These are phyloP conservation scores for Capsella bursapastoris DNA, from an alignment of 345 rosid species.

Conservation along the genomic window DNA sequence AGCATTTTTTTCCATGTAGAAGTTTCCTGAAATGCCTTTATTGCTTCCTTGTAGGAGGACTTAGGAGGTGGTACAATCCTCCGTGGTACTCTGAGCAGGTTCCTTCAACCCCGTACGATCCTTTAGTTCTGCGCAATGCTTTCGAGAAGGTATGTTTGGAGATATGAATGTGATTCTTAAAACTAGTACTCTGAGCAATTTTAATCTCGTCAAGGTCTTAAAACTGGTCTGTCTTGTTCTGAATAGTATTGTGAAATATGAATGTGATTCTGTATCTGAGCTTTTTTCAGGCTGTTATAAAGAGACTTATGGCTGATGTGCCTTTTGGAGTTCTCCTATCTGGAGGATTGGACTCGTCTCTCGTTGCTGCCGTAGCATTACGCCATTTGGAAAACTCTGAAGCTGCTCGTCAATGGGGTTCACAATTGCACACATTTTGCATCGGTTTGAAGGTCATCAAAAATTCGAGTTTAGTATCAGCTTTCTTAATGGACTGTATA, in stretches of 20 bases:
- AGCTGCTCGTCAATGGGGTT: conserved; percentile 82
- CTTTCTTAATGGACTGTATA: conserved; percentile 15
- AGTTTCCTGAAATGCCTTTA: background rate
- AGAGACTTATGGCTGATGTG: conserved; percentile 86
- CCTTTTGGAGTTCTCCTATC: conserved; percentile 87
- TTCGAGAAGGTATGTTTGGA: conserved; percentile 62
- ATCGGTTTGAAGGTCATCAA: conserved; percentile 68
- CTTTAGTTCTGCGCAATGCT: conserved; percentile 56
- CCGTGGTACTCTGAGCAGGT: conserved; percentile 68
- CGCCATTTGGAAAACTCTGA: conserved; percentile 61
- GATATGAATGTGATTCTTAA: background rate
- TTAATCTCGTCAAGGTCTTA: conserved; percentile 1
- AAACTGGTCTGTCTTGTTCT: background rate
- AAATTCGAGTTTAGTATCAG: background rate
- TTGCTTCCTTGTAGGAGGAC: conserved; percentile 52
- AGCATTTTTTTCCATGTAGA: background rate
- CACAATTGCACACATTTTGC: conserved; percentile 74
- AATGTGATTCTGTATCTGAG: conserved; percentile 5
- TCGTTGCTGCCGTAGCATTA: conserved; percentile 82
- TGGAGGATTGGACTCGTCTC: conserved; percentile 88
- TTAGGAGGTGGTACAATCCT: conserved; percentile 83
- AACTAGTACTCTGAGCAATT: no score
- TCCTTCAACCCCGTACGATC: conserved; percentile 75
- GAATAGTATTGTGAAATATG: background rate
- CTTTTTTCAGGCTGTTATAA: conserved; percentile 63